These are phyloP conservation scores for Leishmania arabica DNA, from an alignment of 208 protist genomes.

Conservation along the genomic window DNA sequence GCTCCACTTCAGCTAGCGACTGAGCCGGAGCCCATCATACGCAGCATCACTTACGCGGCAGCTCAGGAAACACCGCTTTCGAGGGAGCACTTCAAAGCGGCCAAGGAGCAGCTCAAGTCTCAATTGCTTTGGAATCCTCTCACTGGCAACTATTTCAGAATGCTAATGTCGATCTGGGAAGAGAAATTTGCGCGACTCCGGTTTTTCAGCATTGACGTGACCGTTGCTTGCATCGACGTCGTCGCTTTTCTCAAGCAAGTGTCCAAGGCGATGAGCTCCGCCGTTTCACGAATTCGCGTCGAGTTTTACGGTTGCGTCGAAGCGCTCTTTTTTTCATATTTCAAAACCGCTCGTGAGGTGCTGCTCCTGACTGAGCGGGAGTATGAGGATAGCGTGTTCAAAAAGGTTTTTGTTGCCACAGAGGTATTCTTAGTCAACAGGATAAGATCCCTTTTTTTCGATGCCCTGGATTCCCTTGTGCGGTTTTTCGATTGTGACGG, in stretches of 20 bases:
- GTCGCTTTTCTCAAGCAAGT: slow-evolving; percentile 62
- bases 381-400: slow-evolving; percentile 48
- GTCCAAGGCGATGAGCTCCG: slow-evolving; percentile 51
- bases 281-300: slow-evolving; percentile 75
- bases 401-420: slow-evolving; percentile 65
- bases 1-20: slow-evolving; percentile 59
- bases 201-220: slow-evolving; percentile 52
- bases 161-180: slow-evolving; percentile 63
- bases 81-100: slow-evolving; percentile 31
- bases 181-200: slow-evolving; percentile 50
- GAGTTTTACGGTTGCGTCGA: slow-evolving; percentile 86
- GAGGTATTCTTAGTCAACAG: slow-evolving; percentile 76
- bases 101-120: slow-evolving; percentile 35
- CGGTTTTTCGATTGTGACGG: slow-evolving; percentile 56
- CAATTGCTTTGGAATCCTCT: slow-evolving; percentile 56
- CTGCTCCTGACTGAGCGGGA: slow-evolving; percentile 43
- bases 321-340: slow-evolving; percentile 66
- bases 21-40: slow-evolving; percentile 4
- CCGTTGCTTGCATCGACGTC: slow-evolving; percentile 42
- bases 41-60: slow-evolving; percentile 1
- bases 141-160: slow-evolving; percentile 62
- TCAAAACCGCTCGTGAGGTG: slow-evolving; percentile 35
- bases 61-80: background rate
- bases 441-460: slow-evolving; percentile 55
- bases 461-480: slow-evolving; percentile 55